These are phyloP conservation scores for Heritiera littoralis DNA, from an alignment of 345 rosid species.

Conservation along the genomic window DNA sequence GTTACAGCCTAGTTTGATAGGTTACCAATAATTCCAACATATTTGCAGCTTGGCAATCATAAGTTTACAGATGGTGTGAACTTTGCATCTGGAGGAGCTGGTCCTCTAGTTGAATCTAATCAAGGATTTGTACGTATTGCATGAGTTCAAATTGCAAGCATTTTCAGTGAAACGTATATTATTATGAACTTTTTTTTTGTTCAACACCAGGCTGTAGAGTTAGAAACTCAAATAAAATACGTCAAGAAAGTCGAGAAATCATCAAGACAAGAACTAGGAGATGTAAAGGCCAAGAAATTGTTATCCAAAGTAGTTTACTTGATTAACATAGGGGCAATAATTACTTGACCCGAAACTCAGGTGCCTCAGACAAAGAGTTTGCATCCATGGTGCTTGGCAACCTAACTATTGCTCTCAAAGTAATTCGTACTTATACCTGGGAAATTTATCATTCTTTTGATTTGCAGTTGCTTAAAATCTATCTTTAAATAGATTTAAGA, in stretches of 20 bases:
- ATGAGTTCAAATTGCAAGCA: background rate
- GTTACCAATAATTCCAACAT: slow-evolving; percentile 28
- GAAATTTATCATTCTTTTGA: background rate
- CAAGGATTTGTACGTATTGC: slow-evolving; percentile 4
- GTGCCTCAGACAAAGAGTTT: slow-evolving; percentile 21
- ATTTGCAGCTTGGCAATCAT: slow-evolving; percentile 15
- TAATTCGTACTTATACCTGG: background rate
- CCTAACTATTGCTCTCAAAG: slow-evolving; percentile 29
- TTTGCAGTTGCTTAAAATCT: background rate
- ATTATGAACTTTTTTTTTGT: background rate
- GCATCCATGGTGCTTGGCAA: slow-evolving; percentile 36
- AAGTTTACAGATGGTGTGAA: slow-evolving; percentile 31
- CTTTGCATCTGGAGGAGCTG: slow-evolving; percentile 42
- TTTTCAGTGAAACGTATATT: background rate
- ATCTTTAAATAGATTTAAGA: slow-evolving; percentile 27
- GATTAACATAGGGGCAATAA: slow-evolving; percentile 27
- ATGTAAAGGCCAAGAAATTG: slow-evolving; percentile 22
- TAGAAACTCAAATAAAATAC: slow-evolving; percentile 25
- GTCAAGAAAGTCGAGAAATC: slow-evolving; percentile 26
- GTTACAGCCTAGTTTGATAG: slow-evolving; percentile 36
- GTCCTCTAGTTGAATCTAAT: slow-evolving; percentile 27
- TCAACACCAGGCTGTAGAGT: slow-evolving; percentile 29
- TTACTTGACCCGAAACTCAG: slow-evolving; percentile 21
- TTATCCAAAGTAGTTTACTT: slow-evolving; percentile 30
- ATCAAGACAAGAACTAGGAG: slow-evolving; percentile 27